A percentile compares a stretch with the other conserved stretches of the same genome.
Evolutionary conservation across 345 rosid genomes (phyloP).

Genomic region (Syzygium aromaticum): DNA sequence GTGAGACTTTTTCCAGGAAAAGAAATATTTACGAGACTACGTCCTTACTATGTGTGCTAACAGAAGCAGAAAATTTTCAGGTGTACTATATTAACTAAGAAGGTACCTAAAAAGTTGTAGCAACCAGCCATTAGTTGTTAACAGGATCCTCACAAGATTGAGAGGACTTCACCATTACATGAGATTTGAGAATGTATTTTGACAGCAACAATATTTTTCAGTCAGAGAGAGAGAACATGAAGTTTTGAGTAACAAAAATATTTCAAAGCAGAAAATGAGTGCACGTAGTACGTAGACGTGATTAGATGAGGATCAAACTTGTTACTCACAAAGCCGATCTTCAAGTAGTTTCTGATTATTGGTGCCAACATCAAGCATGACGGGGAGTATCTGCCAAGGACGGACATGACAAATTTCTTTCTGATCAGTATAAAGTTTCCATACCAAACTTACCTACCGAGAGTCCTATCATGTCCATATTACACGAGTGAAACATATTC

Average conservation of each 20-base stretch:
- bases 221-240: background rate
- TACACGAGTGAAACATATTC: background rate
- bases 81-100: background rate
- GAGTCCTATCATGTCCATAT: background rate
- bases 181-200: background rate
- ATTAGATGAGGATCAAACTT: background rate
- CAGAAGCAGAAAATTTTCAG: background rate
- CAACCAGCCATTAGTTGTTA: background rate
- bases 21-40: background rate
- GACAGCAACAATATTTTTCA: background rate
- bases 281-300: too few relatives aligned
- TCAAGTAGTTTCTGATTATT: slow-evolving; percentile 85
- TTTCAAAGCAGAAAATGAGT: background rate
- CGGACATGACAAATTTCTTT: slow-evolving; percentile 2
- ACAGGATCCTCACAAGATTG: background rate
- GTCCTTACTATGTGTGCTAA: background rate
- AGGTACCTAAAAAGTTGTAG: background rate
- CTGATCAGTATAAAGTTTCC: background rate
- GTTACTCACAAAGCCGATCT: slow-evolving; percentile 76
- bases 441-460: background rate
- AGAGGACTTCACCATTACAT: background rate
- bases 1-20: background rate
- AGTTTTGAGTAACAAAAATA: background rate
- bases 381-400: slow-evolving; percentile 65
- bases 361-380: slow-evolving; percentile 95